Evolutionary conservation across 345 rosid species (phyloP).

Genomic region (Capsella bursapastoris): DNA sequence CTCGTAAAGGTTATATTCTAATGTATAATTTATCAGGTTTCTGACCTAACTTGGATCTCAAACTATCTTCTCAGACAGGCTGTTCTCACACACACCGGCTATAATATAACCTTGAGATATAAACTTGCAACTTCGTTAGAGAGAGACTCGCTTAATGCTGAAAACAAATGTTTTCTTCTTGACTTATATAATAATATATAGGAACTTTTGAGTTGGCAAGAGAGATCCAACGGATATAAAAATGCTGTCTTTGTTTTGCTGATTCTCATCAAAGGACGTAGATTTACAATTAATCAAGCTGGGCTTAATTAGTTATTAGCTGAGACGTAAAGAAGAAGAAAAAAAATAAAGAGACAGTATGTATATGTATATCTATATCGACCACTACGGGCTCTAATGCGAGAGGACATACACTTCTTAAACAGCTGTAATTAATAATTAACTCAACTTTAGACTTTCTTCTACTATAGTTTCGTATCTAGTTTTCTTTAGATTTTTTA

Average conservation of each 20-base stretch:
- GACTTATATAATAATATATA: too few relatives aligned
- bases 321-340: constrained; percentile 16
- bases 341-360: background rate
- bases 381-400: constrained; percentile 2
- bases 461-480: too few relatives aligned
- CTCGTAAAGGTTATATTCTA: too few relatives aligned
- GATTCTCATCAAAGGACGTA: constrained; percentile 9
- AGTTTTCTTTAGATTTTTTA: too few relatives aligned
- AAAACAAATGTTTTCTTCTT: constrained; percentile 4
- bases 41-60: constrained; percentile 16
- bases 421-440: background rate
- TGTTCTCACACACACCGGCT: too few relatives aligned
- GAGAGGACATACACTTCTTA: background rate
- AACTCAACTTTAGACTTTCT: background rate
- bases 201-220: background rate
- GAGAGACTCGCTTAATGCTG: background rate
- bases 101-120: too few relatives aligned
- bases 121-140: too few relatives aligned
- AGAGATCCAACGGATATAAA: background rate
- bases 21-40: background rate
- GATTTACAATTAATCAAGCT: background rate
- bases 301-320: background rate
- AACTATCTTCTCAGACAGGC: background rate
- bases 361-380: background rate
- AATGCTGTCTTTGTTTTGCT: background rate